Evolutionary conservation across 1,284 basidiomycete genomes (phyloP), one percentile per base, ranked within the genome.

Genomic region (Ganoderma resinaceum): DNA sequence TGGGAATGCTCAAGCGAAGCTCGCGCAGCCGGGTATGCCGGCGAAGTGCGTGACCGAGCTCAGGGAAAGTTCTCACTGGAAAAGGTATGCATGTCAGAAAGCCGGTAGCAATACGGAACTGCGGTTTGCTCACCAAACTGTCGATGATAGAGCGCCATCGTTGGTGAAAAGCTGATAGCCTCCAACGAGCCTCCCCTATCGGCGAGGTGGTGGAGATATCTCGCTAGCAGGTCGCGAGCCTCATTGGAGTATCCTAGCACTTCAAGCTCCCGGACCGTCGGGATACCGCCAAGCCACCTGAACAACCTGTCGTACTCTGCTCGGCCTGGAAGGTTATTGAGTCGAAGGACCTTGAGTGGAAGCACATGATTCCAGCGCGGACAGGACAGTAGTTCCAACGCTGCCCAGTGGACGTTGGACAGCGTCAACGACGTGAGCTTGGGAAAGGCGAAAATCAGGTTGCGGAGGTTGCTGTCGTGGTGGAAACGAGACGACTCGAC

Each of bases 371-470:
- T 26, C 66, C 61, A 58, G 29, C 52, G 40, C 1, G 53, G 37
- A 4, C 12, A 38, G 38, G 38, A n/a, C 12, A 49, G 29, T 1
- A 23, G 33, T 33, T 40, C 26, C 16, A 11, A 23, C 11, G n/a
- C 12, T 23, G 58, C 33, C 59, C 59, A 68, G 49, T 38, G 59
- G 49, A 65, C 63, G 42, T 65, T 52, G 16, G 59, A 53, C 14
- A 68, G 11, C 6, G 49, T 62, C 52, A 68, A 52, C 9, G 63
- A 20, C 23, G 14, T 40, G 46, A 68, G 59, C 4, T n/a, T 14
- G 18, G 67, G 67, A 35, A 68, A 65, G 52, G 52, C n/a, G 59
- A 35, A 58, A 6, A 62, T 26, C 16, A 68, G 38, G 35, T 46
- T 33, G 1, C 33, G 38, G 52, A 63, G 20, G 29, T 68, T 60